Percentiles rank a stretch among this genome's conserved stretches.
Conservation (phyloP, 2,329 filamentous ascomycete species). For the Diaporthe batatas region DNA sequence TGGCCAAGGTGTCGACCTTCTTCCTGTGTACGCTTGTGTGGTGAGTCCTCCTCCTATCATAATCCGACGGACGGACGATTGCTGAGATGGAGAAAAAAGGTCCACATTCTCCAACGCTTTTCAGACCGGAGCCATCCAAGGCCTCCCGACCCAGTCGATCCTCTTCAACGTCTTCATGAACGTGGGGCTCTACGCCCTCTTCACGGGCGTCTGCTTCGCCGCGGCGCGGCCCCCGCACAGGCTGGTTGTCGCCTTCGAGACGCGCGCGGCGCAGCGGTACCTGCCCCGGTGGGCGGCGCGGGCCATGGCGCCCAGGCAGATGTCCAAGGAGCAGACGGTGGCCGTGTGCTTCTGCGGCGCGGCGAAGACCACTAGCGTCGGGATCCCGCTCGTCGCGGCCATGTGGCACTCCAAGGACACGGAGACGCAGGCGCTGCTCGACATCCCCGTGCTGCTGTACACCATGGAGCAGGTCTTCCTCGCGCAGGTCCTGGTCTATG, state of each 20-base stretch:
- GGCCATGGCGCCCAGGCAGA: constrained; percentile 62
- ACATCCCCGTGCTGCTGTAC: constrained; percentile 74
- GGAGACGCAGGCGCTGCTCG: constrained; percentile 68
- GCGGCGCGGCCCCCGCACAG: constrained; percentile 58
- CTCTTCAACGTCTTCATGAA: constrained; percentile 78
- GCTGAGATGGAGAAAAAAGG: constrained; percentile 57
- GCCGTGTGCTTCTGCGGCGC: constrained; percentile 81
- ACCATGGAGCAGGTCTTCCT: constrained; percentile 68
- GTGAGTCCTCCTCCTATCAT: constrained; percentile 57
- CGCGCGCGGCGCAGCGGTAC: constrained; percentile 49
- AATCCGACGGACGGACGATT: not conserved
- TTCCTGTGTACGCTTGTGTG: constrained; percentile 64
- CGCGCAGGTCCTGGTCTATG: constrained; percentile 59
- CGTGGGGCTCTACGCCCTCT: constrained; percentile 72
- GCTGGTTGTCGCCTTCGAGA: constrained; percentile 52
- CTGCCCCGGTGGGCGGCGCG: constrained; percentile 50
- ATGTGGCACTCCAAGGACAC: constrained; percentile 73
- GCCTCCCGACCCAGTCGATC: constrained; percentile 70
- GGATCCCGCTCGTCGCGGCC: constrained; percentile 75
- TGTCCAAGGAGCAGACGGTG: constrained; percentile 73
- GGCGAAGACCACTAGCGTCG: constrained; percentile 79
- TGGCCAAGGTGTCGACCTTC: constrained; percentile 63
- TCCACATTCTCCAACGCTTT: constrained; percentile 77
- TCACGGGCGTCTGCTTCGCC: constrained; percentile 72
- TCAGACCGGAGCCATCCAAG: constrained; percentile 71